Conservation (phyloP, 2,329 filamentous ascomycete genomes). For the Trichophyton mentagrophytes region DNA sequence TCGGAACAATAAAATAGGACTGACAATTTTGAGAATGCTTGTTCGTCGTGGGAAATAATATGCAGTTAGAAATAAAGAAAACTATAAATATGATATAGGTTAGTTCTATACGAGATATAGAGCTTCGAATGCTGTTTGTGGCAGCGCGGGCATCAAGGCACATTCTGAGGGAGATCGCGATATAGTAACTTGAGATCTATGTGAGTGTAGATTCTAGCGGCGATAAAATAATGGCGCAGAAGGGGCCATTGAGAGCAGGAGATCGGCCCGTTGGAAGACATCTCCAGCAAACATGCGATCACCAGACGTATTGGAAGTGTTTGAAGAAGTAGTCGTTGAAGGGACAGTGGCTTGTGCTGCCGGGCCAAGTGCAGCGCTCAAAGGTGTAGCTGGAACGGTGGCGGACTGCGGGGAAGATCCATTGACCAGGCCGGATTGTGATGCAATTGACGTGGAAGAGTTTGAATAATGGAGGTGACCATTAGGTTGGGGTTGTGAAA, state of each 20-base stretch:
- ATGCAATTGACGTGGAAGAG: constrained; percentile 14
- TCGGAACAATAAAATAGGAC: neutral
- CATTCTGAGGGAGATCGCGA: neutral
- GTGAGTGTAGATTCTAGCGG: constrained; percentile 18
- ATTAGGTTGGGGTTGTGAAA: constrained; percentile 21
- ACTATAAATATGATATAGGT: neutral
- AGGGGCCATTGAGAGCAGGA: constrained; percentile 32
- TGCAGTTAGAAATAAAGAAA: neutral
- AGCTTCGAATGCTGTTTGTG: neutral
- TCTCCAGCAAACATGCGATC: constrained; percentile 39
- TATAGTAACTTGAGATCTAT: neutral
- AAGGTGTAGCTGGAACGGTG: constrained; percentile 67
- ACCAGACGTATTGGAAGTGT: constrained; percentile 35
- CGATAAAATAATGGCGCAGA: constrained; percentile 32
- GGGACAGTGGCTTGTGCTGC: constrained; percentile 83
- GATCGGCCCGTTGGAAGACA: constrained; percentile 38
- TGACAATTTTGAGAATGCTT: neutral
- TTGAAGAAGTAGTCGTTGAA: constrained; percentile 37
- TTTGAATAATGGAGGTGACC: constrained; percentile 18
- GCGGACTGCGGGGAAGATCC: constrained; percentile 37
- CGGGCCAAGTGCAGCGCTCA: constrained; percentile 78
- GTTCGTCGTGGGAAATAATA: neutral
- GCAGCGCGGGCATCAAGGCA: neutral
- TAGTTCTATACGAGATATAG: neutral
- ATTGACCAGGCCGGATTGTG: constrained; percentile 11